Base-by-base conservation (phyloP, 1,139 yeast species). In the Suhomyces wounanorum region DNA sequence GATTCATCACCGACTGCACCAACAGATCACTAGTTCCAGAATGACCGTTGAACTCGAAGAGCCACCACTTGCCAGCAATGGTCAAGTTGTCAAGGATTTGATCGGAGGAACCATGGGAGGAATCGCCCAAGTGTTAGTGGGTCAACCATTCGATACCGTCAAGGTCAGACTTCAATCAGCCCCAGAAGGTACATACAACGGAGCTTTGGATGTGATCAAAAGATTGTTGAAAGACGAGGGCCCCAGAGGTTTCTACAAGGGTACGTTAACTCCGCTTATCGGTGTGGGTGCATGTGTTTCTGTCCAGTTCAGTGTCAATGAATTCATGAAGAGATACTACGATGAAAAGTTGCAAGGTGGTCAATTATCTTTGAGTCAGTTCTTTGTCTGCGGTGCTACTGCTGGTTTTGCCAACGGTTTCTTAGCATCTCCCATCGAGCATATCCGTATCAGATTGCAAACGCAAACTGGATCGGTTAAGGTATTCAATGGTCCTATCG, bases 231-330 rank as follows among this genome's bases (percentile, higher is more conserved):
- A 79, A 48, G 82, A 86, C 51, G 97, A 91, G 67, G 97, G 97
- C 1, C 75, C 82, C 10, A 64, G 70, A 40, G 97, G 94, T 0
- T 90, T 92, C 65, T 91, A 92, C 69, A 90, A 90, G 67, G 97
- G 97, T 36, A 91, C 96, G 0, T 61, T 74, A 59, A 79, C 84
- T 8, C 98, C 98, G 4, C 75, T 92, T 60, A 72, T 91, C 41
- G 98, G 97, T 41, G 95, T 91, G 37, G 98, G 98, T 51, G 97
- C 97, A 0, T 88, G 96, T 74, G 88, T 91, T 17, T 89, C 96
- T 3, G 87, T 91, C 42, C 82, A 77, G 57, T 77, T 77, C 64
- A 94, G 97, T 43, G 96, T 90, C 39, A 92, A 92, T 65, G 98
- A 94, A 67, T 89, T 79, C 62, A 90, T 92, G 97, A 94, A 94